Evolutionary conservation across 2,329 filamentous ascomycete genomes (phyloP), one percentile per base, ranked within the genome.

Genomic region (Lasiodiplodia sp.): DNA sequence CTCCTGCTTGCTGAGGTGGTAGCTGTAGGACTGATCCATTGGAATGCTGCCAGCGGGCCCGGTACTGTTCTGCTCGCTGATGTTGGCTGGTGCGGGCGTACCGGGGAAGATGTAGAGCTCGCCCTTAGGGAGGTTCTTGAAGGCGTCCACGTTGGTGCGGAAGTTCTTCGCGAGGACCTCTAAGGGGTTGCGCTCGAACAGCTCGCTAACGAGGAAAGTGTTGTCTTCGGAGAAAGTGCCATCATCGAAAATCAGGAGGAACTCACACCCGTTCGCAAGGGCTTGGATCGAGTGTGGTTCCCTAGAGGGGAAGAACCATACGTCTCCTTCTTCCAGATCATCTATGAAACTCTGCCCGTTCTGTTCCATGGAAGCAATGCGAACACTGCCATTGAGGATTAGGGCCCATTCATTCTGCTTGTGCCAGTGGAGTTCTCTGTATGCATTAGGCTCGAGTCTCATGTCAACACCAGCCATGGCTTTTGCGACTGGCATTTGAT

Each of bases 401-500:
- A 87, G 77, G 0, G 83, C 80, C 85, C 85, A 87, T 71, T 87
- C 80, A 58, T 79, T 82, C 49, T 84, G 82, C 47, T 83, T 86
- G 71, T 89, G 87, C 86, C 86, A 91, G 71, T 91, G 89, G 25
- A 91, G 78, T 74, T 91, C 88, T 23, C 89, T 84, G 70, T 89
- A 89, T 0, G 85, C 87, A 31, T 86, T 71, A 0, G 79, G 78
- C 31, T 75, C 75, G 1, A 79, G 72, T 57, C 79, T 74, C 81
- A 83, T 82, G 67, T 83, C 78, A 0, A 82, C 79, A 47, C 81
- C 81, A 10, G 81, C 81, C 79, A 83, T 82, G 11, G 76, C 76
- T 16, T 75, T 81, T 5, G 81, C 78, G 34, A 80, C 72, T 0
- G 81, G 80, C 1, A 83, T 71, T 14, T 80, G 71, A 18, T 78